These are phyloP conservation scores for Cutaneotrichosporon sp. DNA, from an alignment of 1,284 basidiomycete genomes.

Conservation along the genomic window DNA sequence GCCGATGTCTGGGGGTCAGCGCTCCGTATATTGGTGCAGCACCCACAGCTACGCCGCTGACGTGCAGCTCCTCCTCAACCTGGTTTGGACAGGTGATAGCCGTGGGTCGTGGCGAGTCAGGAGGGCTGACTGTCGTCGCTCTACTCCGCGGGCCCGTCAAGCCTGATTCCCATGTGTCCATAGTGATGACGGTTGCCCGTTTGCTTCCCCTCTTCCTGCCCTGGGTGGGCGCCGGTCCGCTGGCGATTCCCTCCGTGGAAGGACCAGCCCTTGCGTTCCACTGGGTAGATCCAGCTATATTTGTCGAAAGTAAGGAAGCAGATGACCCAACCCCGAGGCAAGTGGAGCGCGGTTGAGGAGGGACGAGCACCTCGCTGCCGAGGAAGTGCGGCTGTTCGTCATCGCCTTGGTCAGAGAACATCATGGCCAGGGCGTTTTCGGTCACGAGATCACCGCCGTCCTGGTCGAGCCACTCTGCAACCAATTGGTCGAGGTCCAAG, in stretches of 20 bases:
- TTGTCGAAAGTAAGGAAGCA: no score
- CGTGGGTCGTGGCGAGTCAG: slow-evolving; percentile 11
- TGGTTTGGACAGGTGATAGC: slow-evolving; percentile 13
- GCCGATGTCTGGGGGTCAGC: background rate
- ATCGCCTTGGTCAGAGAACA: slow-evolving; percentile 12
- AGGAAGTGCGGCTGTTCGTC: background rate
- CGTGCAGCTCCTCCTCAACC: slow-evolving; percentile 12
- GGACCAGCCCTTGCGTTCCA: no score
- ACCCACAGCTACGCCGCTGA: slow-evolving; percentile 5
- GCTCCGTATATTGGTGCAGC: background rate
- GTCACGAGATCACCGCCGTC: slow-evolving; percentile 11
- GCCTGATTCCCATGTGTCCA: slow-evolving; percentile 19
- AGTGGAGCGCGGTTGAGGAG: no score
- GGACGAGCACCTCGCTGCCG: background rate
- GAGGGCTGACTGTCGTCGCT: slow-evolving; percentile 6
- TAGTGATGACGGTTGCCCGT: slow-evolving; percentile 1
- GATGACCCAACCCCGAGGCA: no score
- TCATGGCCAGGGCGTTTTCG: slow-evolving; percentile 11
- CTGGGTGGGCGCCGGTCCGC: background rate
- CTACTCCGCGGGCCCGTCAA: background rate
- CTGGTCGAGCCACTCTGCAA: slow-evolving; percentile 16
- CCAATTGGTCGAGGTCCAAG: slow-evolving; percentile 11
- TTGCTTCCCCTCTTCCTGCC: background rate
- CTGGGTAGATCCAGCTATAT: no score
- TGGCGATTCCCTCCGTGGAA: no score